Percentiles rank a stretch among this genome's conserved stretches.
phyloP scores from a whole-genome alignment of 2,329 filamentous ascomycete genomes.

The Graphiopsis chlorocephala region DNA sequence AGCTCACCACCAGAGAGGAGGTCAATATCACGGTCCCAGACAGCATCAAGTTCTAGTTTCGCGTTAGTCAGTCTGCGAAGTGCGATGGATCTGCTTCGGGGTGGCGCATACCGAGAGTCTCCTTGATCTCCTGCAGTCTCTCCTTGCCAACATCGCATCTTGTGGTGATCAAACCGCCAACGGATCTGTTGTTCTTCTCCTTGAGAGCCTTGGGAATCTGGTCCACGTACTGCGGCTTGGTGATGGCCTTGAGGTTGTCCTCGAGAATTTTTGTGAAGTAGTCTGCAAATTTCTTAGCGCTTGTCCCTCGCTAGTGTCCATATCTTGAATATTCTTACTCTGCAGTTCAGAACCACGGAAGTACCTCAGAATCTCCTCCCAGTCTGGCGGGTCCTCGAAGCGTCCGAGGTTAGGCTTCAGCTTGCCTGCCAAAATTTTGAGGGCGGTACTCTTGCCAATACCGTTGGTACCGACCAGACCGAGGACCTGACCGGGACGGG shows the following conservation, averaged over 20 bases:
- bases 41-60: conserved; percentile 71
- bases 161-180: conserved; percentile 73
- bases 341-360: conserved; percentile 97
- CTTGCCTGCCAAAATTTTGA: conserved; percentile 98
- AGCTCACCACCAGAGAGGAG: conserved; percentile 95
- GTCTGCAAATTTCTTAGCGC: conserved; percentile 53
- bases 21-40: conserved; percentile 86
- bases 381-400: conserved; percentile 95
- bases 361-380: conserved; percentile 98
- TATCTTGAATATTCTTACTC: conserved; percentile 56
- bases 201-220: conserved; percentile 93
- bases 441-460: conserved; percentile 99
- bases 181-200: conserved; percentile 69
- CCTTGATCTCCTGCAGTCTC: conserved; percentile 68
- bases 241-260: conserved; percentile 93
- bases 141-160: conserved; percentile 73
- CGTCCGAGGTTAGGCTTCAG: conserved; percentile 95
- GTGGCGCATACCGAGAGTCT: conserved; percentile 61
- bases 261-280: conserved; percentile 99
- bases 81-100: neutral
- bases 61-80: conserved; percentile 16
- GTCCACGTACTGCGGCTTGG: conserved; percentile 99
- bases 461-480: conserved; percentile 98
- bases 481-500: conserved; percentile 88
- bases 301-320: conserved; percentile 19